Base-by-base conservation (phyloP, 345 rosid genomes). In the Theobroma cacao region DNA sequence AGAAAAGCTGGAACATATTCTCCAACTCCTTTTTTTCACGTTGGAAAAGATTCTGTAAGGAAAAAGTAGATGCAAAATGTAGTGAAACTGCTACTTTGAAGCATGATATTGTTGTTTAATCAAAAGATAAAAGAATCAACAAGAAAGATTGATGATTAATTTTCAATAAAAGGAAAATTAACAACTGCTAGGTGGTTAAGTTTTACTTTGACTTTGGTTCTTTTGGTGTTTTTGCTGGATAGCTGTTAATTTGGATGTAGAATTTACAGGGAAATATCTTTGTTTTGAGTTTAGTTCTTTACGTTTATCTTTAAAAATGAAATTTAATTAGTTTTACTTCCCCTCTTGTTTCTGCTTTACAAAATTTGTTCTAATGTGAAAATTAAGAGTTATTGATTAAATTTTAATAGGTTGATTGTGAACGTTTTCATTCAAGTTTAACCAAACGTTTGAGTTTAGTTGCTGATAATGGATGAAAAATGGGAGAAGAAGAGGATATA, bases 401-500 rank as follows among this genome's bases (percentile, higher is more conserved):
- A 71, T 53, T 81, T 61, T 40, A 38, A 41, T 70, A 34, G 70
- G 34, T 63, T 40, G 85, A 80, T 82, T 78, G 85, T 89, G 91
- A 80, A 80, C 74, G 13, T 75, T 72, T 52, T 80, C 31, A 34
- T 30, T 17, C 75, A 62, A 55, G 78, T 81, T 55, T 78, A 74
- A 79, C 68, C 77, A 78, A n/a, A 85, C 88, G 53, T 40, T 81
- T 74, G 84, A 71, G 82, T 72, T 80, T 75, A 90, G 86, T n/a
- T n/a, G n/a, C n/a, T n/a, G n/a, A n/a, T n/a, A n/a, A n/a, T n/a
- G n/a, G n/a, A n/a, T n/a, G n/a, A n/a, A n/a, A n/a, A n/a, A n/a
- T n/a, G n/a, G n/a, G n/a, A n/a, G n/a, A n/a, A n/a, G n/a, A n/a
- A n/a, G n/a, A n/a, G n/a, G n/a, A n/a, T n/a, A n/a, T n/a, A n/a